Evolutionary conservation across 129 eudicot genomes (phyloP), one percentile per base, ranked within the genome.

Genomic region (Deinandra increscens): DNA sequence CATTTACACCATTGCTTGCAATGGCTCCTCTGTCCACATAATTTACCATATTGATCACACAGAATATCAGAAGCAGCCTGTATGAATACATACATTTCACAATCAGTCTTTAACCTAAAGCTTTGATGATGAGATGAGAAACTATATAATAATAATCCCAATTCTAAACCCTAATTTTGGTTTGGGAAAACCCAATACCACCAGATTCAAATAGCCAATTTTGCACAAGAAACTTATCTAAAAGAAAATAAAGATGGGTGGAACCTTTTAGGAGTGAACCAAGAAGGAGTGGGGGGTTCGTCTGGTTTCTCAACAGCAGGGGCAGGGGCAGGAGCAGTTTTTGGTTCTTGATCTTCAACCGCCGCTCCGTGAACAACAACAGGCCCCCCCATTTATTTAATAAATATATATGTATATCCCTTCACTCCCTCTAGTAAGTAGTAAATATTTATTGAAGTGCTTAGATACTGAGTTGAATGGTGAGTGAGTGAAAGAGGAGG

Each of bases 1-100:
- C 98, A 59, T 93, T 93, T 11, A 93, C 96, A 64, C 98, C 98
- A 81, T 93, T 93, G 70, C 97, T 93, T 6, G 96, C 98, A 72
- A 93, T 93, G 9, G 95, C 92, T 18, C 98, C 98, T 41, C 98
- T 90, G 74, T 93, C 98, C 44, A 93, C 75, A 81, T 93, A 93
- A 69, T 93, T 93, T 23, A 93, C 59, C 83, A 93, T 79, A 75
- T 89, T 93, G 26, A 93, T 86, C 76, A 85, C 85, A 67, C 98
- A 93, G 61, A 89, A 93, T 45, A 93, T 73, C 3, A 61, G 74
- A 55, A 93, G 95, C 72, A 93, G 79, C 84, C 98, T 93, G 89
- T 64, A 61, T 20, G 44, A 18, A 75, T 18, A 44, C 68, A 66
- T 26, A 26, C 31, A 26, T 26, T n/a, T n/a, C n/a, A 26, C 31